These are phyloP conservation scores for Botrytis galanthina DNA, from an alignment of 2,329 filamentous ascomycete species.

Conservation along the genomic window DNA sequence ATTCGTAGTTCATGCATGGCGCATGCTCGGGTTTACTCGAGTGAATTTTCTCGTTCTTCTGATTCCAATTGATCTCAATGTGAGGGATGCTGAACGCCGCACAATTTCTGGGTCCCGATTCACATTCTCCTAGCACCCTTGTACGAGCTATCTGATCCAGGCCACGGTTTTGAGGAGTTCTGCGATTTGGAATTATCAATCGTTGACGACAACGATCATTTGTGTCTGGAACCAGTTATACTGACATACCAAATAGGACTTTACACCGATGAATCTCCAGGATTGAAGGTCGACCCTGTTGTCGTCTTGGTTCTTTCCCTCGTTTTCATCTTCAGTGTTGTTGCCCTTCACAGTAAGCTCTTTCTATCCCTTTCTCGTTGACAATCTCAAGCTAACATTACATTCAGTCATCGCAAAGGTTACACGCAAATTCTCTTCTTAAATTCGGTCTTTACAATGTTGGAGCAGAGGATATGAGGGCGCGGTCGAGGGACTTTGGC, in stretches of 20 bases:
- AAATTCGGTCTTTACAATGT: constrained; percentile 19
- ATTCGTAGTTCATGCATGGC: not conserved
- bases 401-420: constrained; percentile 86
- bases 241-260: constrained; percentile 55
- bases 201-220: not conserved
- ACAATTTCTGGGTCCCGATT: not conserved
- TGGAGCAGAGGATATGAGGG: constrained; percentile 12
- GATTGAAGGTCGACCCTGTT: constrained; percentile 95
- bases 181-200: not conserved
- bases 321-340: constrained; percentile 98
- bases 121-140: not conserved
- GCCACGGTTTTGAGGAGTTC: not conserved
- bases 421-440: constrained; percentile 74
- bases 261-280: constrained; percentile 97
- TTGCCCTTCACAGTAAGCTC: constrained; percentile 86
- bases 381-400: constrained; percentile 10
- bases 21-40: not conserved
- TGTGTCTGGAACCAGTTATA: not conserved
- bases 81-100: not conserved
- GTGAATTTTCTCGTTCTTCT: not conserved
- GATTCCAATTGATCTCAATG: not conserved
- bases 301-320: constrained; percentile 94
- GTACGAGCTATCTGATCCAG: not conserved
- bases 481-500: not conserved
- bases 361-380: not conserved